phyloP scores from a whole-genome alignment of 2,329 filamentous ascomycete genomes.

The Sclerotinia borealis region DNA sequence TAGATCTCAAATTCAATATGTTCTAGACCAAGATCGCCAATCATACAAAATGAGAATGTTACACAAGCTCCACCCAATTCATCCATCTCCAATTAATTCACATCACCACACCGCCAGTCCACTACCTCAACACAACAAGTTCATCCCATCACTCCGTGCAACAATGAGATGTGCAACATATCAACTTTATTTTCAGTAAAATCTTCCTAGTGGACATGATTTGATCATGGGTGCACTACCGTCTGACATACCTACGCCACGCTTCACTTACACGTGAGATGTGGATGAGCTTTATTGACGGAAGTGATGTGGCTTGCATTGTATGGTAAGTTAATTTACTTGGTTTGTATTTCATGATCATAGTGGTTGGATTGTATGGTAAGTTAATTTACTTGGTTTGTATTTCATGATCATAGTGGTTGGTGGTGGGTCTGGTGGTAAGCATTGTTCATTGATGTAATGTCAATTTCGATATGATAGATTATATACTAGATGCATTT shows the following conservation, averaged over 20 bases:
- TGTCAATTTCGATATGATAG: not conserved
- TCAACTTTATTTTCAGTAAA: not conserved
- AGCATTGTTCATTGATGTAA: not conserved
- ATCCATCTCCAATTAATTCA: not conserved
- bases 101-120: constrained; percentile 2
- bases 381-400: not conserved
- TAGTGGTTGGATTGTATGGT: no score
- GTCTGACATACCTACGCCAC: constrained; percentile 7
- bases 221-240: constrained; percentile 4
- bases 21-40: not conserved
- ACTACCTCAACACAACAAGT: not conserved
- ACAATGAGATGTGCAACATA: constrained; percentile 13
- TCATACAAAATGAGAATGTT: not conserved
- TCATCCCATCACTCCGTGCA: constrained; percentile 9
- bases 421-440: not conserved
- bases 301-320: constrained; percentile 5
- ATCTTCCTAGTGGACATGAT: constrained; percentile 3
- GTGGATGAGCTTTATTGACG: not conserved
- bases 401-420: not conserved
- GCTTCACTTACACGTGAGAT: not conserved
- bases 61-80: constrained; percentile 3
- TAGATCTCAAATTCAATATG: not conserved
- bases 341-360: not conserved
- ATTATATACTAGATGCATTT: not conserved
- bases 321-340: not conserved